Evolutionary conservation across 192 early-diverging fungal species (phyloP).

Genomic region (Rhizoclosmatium sp.): DNA sequence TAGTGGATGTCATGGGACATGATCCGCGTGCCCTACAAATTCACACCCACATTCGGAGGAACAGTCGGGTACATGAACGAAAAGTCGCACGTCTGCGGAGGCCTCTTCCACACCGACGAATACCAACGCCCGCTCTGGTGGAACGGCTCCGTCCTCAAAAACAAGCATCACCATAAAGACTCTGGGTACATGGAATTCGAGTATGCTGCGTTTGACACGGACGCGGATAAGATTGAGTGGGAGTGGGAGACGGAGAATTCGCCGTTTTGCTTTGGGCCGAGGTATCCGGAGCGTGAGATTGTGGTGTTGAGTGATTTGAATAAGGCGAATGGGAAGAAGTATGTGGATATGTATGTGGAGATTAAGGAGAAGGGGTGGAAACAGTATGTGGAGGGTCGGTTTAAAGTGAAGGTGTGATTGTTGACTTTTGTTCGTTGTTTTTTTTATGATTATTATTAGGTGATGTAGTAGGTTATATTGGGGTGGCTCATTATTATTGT

Average conservation of each 20-base stretch:
- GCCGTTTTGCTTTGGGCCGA: constrained; percentile 46
- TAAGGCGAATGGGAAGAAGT: constrained; percentile 8
- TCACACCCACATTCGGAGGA: constrained; percentile 62
- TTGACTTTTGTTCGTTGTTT: too few relatives aligned
- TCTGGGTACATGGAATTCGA: constrained; percentile 33
- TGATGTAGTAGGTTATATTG: too few relatives aligned
- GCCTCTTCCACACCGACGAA: constrained; percentile 47
- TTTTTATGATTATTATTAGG: too few relatives aligned
- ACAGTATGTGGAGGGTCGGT: background rate
- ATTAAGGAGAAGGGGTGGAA: constrained; percentile 24
- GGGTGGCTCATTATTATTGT: too few relatives aligned
- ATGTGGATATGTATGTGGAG: constrained; percentile 23
- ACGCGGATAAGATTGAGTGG: constrained; percentile 40
- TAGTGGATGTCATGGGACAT: constrained; percentile 68
- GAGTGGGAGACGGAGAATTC: constrained; percentile 48
- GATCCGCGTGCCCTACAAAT: constrained; percentile 66
- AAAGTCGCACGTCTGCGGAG: constrained; percentile 38
- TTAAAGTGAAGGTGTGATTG: too few relatives aligned
- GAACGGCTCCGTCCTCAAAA: constrained; percentile 50
- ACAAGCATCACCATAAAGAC: constrained; percentile 44
- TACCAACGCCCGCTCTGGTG: constrained; percentile 42
- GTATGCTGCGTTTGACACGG: constrained; percentile 35
- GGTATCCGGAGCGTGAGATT: constrained; percentile 20
- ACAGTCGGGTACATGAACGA: constrained; percentile 60
- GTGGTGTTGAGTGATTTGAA: constrained; percentile 2